Evolutionary conservation across 805 yeast species (phyloP).

Genomic region (Kazachstania kunashirensis): DNA sequence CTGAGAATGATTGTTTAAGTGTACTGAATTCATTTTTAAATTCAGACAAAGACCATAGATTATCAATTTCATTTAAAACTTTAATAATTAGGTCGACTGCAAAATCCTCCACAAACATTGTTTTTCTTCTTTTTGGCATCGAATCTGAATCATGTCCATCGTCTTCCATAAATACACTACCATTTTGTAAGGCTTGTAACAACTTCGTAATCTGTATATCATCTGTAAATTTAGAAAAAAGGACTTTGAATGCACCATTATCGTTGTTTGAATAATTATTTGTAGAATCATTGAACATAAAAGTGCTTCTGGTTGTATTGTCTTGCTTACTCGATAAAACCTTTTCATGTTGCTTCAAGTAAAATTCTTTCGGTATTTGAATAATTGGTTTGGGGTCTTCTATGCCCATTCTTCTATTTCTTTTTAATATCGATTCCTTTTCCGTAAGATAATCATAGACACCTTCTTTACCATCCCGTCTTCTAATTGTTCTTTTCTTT

Average conservation of each 20-base stretch:
- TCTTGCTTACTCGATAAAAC: slow-evolving; percentile 12
- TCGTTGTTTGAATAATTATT: slow-evolving; percentile 1
- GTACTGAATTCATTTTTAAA: slow-evolving; percentile 37
- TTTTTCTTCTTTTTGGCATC: slow-evolving; percentile 19
- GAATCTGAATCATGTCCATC: slow-evolving; percentile 17
- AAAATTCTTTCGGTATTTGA: slow-evolving; percentile 22
- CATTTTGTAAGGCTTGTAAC: slow-evolving; percentile 34
- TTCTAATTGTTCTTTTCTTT: slow-evolving; percentile 31
- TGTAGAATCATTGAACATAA: slow-evolving; percentile 16
- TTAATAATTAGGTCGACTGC: slow-evolving; percentile 20
- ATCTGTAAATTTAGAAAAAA: slow-evolving; percentile 27
- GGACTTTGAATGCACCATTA: slow-evolving; percentile 24
- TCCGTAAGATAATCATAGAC: slow-evolving; percentile 30
- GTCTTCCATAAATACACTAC: slow-evolving; percentile 33
- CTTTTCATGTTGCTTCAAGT: slow-evolving; percentile 20
- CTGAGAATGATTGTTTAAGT: slow-evolving; percentile 36
- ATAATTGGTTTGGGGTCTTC: slow-evolving; percentile 23
- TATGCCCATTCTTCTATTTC: slow-evolving; percentile 29
- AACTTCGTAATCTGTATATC: slow-evolving; percentile 29
- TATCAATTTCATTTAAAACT: slow-evolving; percentile 28
- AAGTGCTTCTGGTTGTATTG: slow-evolving; percentile 13
- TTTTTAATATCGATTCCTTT: slow-evolving; percentile 21
- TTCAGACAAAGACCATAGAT: slow-evolving; percentile 29
- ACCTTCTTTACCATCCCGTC: slow-evolving; percentile 43
- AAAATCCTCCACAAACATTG: slow-evolving; percentile 33